Evolutionary conservation across 805 yeast genomes (phyloP).

Genomic region (Pichia rugopelliculosa): DNA sequence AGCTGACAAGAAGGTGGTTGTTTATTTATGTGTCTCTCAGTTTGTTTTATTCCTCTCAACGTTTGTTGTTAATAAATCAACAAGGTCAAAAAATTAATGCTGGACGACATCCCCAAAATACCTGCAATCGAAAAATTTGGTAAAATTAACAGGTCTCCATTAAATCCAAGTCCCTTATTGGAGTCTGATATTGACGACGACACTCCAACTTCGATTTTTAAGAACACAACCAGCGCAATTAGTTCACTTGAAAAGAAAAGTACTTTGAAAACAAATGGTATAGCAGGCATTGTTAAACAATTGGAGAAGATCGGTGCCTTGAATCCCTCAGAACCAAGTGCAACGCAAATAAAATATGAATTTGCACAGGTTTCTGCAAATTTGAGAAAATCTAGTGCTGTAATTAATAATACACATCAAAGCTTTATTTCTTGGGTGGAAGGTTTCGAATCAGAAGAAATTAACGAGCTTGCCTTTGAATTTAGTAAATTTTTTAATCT

Average conservation of each 20-base stretch:
- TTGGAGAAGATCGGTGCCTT: slow-evolving; percentile 14
- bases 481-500: slow-evolving; percentile 3
- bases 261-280: not conserved
- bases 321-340: slow-evolving; percentile 6
- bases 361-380: not conserved
- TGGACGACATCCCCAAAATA: not conserved
- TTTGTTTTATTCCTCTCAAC: not conserved
- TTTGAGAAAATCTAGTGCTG: not conserved
- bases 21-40: not conserved
- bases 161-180: not conserved
- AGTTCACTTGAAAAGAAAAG: not conserved
- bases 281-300: not conserved
- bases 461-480: slow-evolving; percentile 1
- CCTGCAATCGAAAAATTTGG: not conserved
- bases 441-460: slow-evolving; percentile 2
- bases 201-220: not conserved
- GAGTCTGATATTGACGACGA: not conserved
- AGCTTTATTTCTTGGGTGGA: slow-evolving; percentile 7
- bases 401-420: not conserved
- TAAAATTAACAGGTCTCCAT: not conserved
- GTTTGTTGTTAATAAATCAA: not conserved
- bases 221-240: not conserved
- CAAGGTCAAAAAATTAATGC: not conserved
- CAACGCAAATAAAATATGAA: not conserved
- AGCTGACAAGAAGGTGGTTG: too few relatives aligned